Conservation (phyloP, 805 yeast genomes). For the Starmerella bacillaris region DNA sequence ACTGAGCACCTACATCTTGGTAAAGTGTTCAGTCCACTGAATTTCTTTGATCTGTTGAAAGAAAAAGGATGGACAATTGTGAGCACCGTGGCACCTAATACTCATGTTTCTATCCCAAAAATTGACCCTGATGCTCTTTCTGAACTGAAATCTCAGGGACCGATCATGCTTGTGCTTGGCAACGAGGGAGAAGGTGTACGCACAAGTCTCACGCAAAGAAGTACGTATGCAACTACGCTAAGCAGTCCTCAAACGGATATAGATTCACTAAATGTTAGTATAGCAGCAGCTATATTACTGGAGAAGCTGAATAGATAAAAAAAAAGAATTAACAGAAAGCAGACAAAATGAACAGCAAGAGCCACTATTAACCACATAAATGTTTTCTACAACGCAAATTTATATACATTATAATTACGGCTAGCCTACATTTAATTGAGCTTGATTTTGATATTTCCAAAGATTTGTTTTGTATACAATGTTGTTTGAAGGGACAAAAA, state of each 20-base stretch:
- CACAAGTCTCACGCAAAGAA: slow-evolving; percentile 34
- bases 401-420: too few species aligned
- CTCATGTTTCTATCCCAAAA: slow-evolving; percentile 24
- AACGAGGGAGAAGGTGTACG: slow-evolving; percentile 76
- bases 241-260: slow-evolving; percentile 22
- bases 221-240: slow-evolving; percentile 19
- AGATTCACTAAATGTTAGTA: slow-evolving; percentile 78
- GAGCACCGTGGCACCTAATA: slow-evolving; percentile 34
- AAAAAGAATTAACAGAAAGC: too few species aligned
- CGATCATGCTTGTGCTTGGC: slow-evolving; percentile 60
- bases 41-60: slow-evolving; percentile 39
- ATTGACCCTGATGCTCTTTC: slow-evolving; percentile 25
- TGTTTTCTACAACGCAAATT: too few species aligned
- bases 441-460: too few species aligned
- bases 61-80: slow-evolving; percentile 55
- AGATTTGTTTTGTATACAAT: too few species aligned
- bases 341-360: too few species aligned
- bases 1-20: slow-evolving; percentile 52
- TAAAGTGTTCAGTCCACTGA: slow-evolving; percentile 38
- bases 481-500: too few species aligned
- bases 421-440: too few species aligned
- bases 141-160: slow-evolving; percentile 30
- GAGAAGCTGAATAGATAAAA: too few species aligned
- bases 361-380: too few species aligned
- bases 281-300: slow-evolving; percentile 61